Conservation (phyloP, 345 rosid genomes). For the Clarkia xantiana region DNA sequence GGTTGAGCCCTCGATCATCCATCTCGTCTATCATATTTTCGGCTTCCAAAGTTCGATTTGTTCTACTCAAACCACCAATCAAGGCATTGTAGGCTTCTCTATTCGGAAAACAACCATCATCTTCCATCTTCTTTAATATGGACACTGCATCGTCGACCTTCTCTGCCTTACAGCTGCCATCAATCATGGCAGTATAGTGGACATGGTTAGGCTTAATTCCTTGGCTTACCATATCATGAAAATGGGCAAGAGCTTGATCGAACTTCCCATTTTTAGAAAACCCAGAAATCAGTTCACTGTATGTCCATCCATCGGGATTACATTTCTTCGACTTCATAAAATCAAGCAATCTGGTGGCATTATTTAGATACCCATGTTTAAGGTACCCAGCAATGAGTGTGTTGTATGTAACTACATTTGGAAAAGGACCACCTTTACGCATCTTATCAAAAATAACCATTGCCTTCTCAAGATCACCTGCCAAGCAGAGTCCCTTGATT, state of each 20-base stretch:
- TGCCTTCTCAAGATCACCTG: slow-evolving; percentile 33
- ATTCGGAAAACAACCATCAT: slow-evolving; percentile 22
- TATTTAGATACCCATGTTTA: slow-evolving; percentile 21
- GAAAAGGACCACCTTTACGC: slow-evolving; percentile 34
- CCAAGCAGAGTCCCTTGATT: slow-evolving; percentile 24
- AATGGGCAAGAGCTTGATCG: slow-evolving; percentile 25
- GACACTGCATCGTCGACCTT: slow-evolving; percentile 38
- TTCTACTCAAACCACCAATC: slow-evolving; percentile 30
- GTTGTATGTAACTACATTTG: slow-evolving; percentile 37
- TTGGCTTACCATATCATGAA: slow-evolving; percentile 26
- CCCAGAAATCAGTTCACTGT: slow-evolving; percentile 47
- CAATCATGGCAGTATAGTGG: slow-evolving; percentile 44
- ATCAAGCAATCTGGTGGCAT: slow-evolving; percentile 33
- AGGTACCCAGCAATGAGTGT: slow-evolving; percentile 32
- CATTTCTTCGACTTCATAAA: slow-evolving; percentile 32
- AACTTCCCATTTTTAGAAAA: slow-evolving; percentile 35
- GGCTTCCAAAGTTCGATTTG: slow-evolving; percentile 24
- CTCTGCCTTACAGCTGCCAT: slow-evolving; percentile 45
- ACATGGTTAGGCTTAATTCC: slow-evolving; percentile 37
- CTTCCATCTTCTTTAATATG: slow-evolving; percentile 34
- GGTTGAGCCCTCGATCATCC: slow-evolving; percentile 27
- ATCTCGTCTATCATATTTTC: slow-evolving; percentile 26
- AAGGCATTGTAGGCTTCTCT: slow-evolving; percentile 41
- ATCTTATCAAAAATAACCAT: slow-evolving; percentile 33
- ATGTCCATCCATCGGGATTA: slow-evolving; percentile 44